Evolutionary conservation across 805 yeast species (phyloP).

Genomic region (Schwanniomyces pseudopolymorphus): DNA sequence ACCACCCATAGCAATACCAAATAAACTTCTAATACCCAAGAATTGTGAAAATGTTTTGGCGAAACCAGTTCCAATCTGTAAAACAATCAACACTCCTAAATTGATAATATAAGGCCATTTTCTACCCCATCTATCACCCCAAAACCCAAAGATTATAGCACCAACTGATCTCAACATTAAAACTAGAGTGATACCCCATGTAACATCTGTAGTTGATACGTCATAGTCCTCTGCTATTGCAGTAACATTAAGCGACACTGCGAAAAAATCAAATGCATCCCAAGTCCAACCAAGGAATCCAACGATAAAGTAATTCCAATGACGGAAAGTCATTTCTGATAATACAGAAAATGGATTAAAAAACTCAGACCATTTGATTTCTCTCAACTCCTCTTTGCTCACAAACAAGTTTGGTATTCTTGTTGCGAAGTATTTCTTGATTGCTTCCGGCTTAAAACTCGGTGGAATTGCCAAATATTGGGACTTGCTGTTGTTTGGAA

Average conservation of each 20-base stretch:
- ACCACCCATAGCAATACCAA: conserved; percentile 61
- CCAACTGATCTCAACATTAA: conserved; percentile 32
- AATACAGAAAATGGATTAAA: conserved; percentile 67
- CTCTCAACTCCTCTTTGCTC: conserved; percentile 42
- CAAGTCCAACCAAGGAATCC: conserved; percentile 64
- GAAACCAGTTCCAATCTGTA: conserved; percentile 67
- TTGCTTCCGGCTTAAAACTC: conserved; percentile 18
- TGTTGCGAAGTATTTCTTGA: conserved; percentile 38
- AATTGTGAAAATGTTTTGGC: conserved; percentile 56
- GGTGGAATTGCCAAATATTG: conserved; percentile 9
- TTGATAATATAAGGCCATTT: conserved; percentile 56
- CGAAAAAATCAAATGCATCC: conserved; percentile 66
- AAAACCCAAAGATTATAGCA: conserved; percentile 57
- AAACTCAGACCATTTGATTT: conserved; percentile 35
- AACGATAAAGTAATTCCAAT: conserved; percentile 55
- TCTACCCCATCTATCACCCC: conserved; percentile 62
- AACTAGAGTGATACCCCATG: conserved; percentile 55
- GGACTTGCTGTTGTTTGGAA: not conserved
- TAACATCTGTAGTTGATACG: conserved; percentile 47
- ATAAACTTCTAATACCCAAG: conserved; percentile 60
- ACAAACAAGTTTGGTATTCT: conserved; percentile 50
- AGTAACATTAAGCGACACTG: conserved; percentile 52
- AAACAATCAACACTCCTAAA: conserved; percentile 44
- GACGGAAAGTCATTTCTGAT: conserved; percentile 44
- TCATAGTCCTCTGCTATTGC: conserved; percentile 47